phyloP scores from a whole-genome alignment of 345 rosid species.

The Salix udensis region DNA sequence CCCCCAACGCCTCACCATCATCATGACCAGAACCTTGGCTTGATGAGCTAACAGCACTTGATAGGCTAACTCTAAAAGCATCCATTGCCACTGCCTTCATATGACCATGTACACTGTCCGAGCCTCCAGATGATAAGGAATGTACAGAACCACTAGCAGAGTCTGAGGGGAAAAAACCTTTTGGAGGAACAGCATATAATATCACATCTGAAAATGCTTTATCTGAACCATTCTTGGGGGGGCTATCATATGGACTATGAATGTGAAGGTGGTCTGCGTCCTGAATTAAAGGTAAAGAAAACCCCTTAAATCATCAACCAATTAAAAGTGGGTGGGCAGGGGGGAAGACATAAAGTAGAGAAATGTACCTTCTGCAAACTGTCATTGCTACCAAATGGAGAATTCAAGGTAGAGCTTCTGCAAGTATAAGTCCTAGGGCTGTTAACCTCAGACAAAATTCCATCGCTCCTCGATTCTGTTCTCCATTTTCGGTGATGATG shows the following conservation, averaged over 20 bases:
- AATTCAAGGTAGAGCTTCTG: conserved; percentile 83
- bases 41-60: conserved; percentile 86
- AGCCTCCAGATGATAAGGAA: conserved; percentile 95
- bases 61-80: conserved; percentile 91
- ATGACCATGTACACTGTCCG: conserved; percentile 84
- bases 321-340: not conserved
- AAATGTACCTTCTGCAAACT: conserved; percentile 73
- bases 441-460: conserved; percentile 66
- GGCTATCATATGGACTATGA: conserved; percentile 92
- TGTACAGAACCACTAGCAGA: conserved; percentile 78
- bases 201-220: conserved; percentile 83
- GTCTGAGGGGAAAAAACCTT: conserved; percentile 78
- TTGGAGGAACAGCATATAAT: conserved; percentile 75
- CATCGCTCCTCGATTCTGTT: conserved; percentile 72
- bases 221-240: conserved; percentile 85
- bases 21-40: conserved; percentile 88
- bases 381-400: conserved; percentile 84
- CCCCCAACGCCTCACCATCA: conserved; percentile 76
- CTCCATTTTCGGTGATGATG: conserved; percentile 56
- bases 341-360: conserved; percentile 9
- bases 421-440: conserved; percentile 90
- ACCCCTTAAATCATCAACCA: conserved; percentile 9
- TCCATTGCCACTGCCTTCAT: conserved; percentile 69
- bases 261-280: conserved; percentile 72
- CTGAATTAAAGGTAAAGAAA: conserved; percentile 37